These are phyloP conservation scores for Ganoderma sinense DNA, from an alignment of 1,284 basidiomycete genomes.

Conservation along the genomic window DNA sequence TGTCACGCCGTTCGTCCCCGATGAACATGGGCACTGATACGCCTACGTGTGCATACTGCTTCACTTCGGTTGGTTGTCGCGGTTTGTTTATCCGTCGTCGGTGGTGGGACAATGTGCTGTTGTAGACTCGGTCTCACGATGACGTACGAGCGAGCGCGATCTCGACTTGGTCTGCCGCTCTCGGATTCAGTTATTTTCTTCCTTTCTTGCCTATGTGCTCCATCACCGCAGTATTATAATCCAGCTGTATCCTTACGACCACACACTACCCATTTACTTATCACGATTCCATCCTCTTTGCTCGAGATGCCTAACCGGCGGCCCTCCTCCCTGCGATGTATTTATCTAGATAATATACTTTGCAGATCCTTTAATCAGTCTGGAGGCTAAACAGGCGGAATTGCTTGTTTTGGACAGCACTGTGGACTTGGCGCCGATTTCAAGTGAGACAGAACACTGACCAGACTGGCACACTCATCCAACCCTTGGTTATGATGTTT, in stretches of 20 bases:
- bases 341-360: background rate
- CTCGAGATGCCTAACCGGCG: background rate
- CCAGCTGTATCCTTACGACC: constrained; percentile 2
- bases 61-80: background rate
- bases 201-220: background rate
- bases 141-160: background rate
- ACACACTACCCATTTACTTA: background rate
- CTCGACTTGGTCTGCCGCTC: background rate
- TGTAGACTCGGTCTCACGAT: background rate
- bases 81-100: background rate
- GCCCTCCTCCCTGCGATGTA: background rate
- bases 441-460: no score
- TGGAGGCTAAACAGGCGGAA: background rate
- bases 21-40: constrained; percentile 36
- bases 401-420: constrained; percentile 1
- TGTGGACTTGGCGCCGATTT: background rate
- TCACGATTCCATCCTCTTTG: background rate
- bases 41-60: background rate
- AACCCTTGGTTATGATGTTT: constrained; percentile 40
- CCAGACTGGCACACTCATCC: background rate
- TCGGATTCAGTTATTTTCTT: background rate
- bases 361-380: background rate
- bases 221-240: background rate
- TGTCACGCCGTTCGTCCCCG: constrained; percentile 73
- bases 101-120: background rate